Percentiles rank a stretch among this genome's conserved stretches.
Evolutionary conservation across 805 yeast species (phyloP).

Genomic region (Suhomyces prunicola): DNA sequence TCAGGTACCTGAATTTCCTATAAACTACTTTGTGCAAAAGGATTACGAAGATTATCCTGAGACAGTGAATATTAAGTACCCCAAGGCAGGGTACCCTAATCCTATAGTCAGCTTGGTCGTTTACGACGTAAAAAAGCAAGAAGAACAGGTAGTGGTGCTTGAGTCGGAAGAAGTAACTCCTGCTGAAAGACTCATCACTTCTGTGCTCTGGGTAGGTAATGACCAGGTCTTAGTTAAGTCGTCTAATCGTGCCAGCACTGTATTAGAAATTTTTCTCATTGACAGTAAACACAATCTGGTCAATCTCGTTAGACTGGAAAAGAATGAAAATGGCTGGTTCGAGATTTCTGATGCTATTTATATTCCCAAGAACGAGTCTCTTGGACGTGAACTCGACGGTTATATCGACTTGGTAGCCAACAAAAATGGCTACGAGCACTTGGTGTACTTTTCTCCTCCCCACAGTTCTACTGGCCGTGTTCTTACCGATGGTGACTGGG

Average conservation of each 20-base stretch:
- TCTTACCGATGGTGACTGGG: slow-evolving; percentile 78
- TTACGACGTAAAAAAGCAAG: slow-evolving; percentile 32
- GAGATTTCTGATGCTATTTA: slow-evolving; percentile 39
- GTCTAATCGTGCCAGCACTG: slow-evolving; percentile 60
- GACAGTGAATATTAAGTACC: slow-evolving; percentile 52
- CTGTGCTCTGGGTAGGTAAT: slow-evolving; percentile 53
- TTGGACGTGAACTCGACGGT: slow-evolving; percentile 47
- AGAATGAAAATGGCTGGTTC: slow-evolving; percentile 60
- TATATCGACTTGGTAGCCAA: slow-evolving; percentile 74
- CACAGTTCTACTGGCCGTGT: slow-evolving; percentile 40
- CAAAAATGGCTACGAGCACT: slow-evolving; percentile 59
- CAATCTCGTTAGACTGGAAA: slow-evolving; percentile 39
- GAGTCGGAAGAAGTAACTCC: slow-evolving; percentile 20
- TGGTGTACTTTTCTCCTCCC: slow-evolving; percentile 82
- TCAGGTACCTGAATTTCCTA: slow-evolving; percentile 47
- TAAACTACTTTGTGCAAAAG: slow-evolving; percentile 49
- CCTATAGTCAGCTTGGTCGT: slow-evolving; percentile 51
- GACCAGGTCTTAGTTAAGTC: slow-evolving; percentile 53
- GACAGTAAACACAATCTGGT: slow-evolving; percentile 30
- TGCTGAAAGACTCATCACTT: slow-evolving; percentile 56
- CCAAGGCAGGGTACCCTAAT: slow-evolving; percentile 67
- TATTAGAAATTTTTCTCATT: slow-evolving; percentile 48
- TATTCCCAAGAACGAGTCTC: slow-evolving; percentile 33
- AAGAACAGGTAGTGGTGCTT: slow-evolving; percentile 11
- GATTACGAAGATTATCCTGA: slow-evolving; percentile 46